Evolutionary conservation across 768 basidiomycete species (phyloP).

Genomic region (Leccinum variicolor): DNA sequence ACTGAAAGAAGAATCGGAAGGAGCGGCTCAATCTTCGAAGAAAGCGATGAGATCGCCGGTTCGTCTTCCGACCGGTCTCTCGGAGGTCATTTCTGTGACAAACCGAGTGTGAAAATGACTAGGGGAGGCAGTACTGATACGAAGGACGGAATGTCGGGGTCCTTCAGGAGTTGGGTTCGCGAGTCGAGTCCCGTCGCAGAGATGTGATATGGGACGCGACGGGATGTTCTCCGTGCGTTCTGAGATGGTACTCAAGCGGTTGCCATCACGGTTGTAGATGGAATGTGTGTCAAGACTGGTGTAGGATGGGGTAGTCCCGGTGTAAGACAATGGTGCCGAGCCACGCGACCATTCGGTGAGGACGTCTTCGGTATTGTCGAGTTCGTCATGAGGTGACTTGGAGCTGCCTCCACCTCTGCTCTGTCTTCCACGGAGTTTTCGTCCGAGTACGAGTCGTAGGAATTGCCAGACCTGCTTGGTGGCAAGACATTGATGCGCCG

Average conservation of each 20-base stretch:
- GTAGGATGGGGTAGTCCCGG: conserved; percentile 31
- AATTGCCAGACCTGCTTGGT: conserved; percentile 39
- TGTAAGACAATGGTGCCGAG: conserved; percentile 30
- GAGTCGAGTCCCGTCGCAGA: conserved; percentile 31
- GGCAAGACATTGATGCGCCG: conserved; percentile 57
- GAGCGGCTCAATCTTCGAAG: conserved; percentile 56
- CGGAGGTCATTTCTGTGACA: conserved; percentile 53
- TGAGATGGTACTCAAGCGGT: conserved; percentile 68
- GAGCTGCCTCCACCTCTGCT: conserved; percentile 64
- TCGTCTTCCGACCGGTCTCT: conserved; percentile 46
- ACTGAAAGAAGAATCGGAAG: conserved; percentile 33
- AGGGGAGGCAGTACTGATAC: conserved; percentile 37
- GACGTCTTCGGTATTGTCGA: conserved; percentile 62
- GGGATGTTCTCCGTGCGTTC: conserved; percentile 69
- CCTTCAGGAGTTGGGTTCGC: conserved; percentile 43
- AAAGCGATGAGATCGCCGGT: conserved; percentile 71
- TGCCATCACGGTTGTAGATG: conserved; percentile 40
- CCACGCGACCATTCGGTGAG: conserved; percentile 63
- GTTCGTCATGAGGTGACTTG: conserved; percentile 62
- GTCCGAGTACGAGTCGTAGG: conserved; percentile 57
- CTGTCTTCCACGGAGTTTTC: conserved; percentile 46
- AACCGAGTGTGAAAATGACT: conserved; percentile 48
- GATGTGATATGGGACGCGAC: conserved; percentile 53
- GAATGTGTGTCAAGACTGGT: conserved; percentile 38
- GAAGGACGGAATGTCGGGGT: conserved; percentile 44